Conservation (phyloP, 1,139 yeast genomes). For the Eremothecium cymbalariae region DNA sequence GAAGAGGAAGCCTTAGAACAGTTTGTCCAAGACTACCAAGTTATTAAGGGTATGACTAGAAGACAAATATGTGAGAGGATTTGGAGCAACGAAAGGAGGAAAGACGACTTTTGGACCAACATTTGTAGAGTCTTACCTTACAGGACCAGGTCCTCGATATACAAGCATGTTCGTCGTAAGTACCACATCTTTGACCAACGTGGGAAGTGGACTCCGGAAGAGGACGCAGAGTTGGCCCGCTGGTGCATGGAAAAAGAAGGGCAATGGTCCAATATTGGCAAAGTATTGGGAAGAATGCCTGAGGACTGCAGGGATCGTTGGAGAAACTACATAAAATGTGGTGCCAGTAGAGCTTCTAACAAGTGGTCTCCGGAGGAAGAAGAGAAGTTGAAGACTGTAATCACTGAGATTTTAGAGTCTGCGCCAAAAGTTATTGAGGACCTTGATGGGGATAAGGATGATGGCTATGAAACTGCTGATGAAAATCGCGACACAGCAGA, state of each 20-base stretch:
- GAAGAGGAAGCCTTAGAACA: constrained; percentile 67
- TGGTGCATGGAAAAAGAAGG: constrained; percentile 63
- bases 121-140: constrained; percentile 71
- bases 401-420: constrained; percentile 35
- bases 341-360: constrained; percentile 59
- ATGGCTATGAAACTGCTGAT: constrained; percentile 22
- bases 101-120: constrained; percentile 84
- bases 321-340: constrained; percentile 92
- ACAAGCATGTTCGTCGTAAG: constrained; percentile 84
- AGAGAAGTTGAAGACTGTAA: constrained; percentile 47
- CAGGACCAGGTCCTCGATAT: constrained; percentile 78
- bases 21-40: constrained; percentile 62
- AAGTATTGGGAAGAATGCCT: constrained; percentile 81
- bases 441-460: constrained; percentile 22
- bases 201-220: constrained; percentile 82
- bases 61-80: constrained; percentile 71
- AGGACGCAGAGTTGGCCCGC: constrained; percentile 57
- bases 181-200: constrained; percentile 80
- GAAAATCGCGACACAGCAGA: constrained; percentile 15
- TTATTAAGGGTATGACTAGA: constrained; percentile 50
- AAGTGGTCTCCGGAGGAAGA: constrained; percentile 80
- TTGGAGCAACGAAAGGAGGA: constrained; percentile 78
- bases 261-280: constrained; percentile 81
- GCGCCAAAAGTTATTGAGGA: constrained; percentile 15
- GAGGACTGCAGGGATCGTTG: constrained; percentile 95